Base-by-base conservation (phyloP, 768 basidiomycete species). In the Crassisporium funariophilum region DNA sequence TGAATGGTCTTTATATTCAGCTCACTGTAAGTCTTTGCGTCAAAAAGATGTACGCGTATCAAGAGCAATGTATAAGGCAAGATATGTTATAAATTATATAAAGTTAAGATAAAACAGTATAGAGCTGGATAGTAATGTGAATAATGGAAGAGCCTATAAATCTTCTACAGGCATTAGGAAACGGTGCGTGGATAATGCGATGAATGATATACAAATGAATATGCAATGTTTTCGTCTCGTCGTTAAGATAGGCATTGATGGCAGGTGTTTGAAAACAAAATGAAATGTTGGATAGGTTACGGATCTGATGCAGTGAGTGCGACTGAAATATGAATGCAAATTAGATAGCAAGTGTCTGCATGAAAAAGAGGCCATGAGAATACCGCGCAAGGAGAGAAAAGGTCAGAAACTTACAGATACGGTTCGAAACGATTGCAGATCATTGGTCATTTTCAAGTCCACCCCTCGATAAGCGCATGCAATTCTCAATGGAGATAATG, bases 381-480 rank as follows among this genome's bases (percentile, higher is more conserved):
- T 38, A 17, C 17, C 12, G 12, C 20, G 7, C 15, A 21, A 17
- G 12, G n/a, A n/a, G 12, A 19, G 12, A 5, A 17, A 38, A 17
- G 5, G 19, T 44, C 15, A 34, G 11, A 39, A 21, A 43, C 55
- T 50, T 41, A 59, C 60, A 20, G 37, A 40, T 17, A 35, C 24
- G 17, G 52, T n/a, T 37, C 86, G 78, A 63, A 84, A 83, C 46
- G 62, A 62, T 48, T 68, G 64, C 33, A 86, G 67, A 56, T 84
- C 77, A 37, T 62, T 64, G 21, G 77, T 77, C 25, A 81, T 63
- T 43, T 65, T 63, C 53, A 88, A 61, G 21, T 76, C 75, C 35
- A 88, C 70, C 37, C 85, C 85, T 49, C 73, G 72, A 55, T 73
- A 72, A 12, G 82, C 83, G 62, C 87, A 90, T 4, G 76, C 77